These are phyloP conservation scores for Pythium monospermum DNA, from an alignment of 352 stramenopile genomes.

Conservation along the genomic window DNA sequence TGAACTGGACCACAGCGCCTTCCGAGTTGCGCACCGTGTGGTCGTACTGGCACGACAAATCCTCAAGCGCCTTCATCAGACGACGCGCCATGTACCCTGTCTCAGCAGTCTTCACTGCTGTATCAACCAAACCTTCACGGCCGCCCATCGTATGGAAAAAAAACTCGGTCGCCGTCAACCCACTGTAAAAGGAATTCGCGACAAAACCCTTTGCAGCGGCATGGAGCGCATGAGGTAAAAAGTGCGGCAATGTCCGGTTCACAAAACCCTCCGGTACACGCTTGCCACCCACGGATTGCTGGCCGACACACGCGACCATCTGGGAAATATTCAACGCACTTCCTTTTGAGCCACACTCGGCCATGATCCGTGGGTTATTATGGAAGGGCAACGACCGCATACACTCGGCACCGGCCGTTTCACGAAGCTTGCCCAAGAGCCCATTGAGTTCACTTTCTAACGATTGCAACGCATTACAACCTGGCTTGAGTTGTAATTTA, in stretches of 20 bases:
- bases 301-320: constrained; percentile 99
- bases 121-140: constrained; percentile 99
- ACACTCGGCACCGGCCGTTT: constrained; percentile 96
- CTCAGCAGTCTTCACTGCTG: constrained; percentile 99
- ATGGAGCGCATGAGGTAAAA: constrained; percentile 91
- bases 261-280: constrained; percentile 99
- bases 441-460: constrained; percentile 98
- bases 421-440: constrained; percentile 95
- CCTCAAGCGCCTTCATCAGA: constrained; percentile 98
- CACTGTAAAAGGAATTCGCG: constrained; percentile 98
- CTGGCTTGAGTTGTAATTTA: constrained; percentile 93
- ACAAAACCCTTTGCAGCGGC: constrained; percentile 99
- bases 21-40: constrained; percentile 87
- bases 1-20: constrained; percentile 96
- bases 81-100: constrained; percentile 99
- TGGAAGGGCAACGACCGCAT: constrained; percentile 97
- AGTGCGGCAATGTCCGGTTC: constrained; percentile 97
- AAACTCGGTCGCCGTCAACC: constrained; percentile 98
- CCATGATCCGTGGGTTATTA: constrained; percentile 98
- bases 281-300: constrained; percentile 98
- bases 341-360: constrained; percentile 98
- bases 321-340: constrained; percentile 99
- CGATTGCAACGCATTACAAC: constrained; percentile 96
- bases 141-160: constrained; percentile 99
- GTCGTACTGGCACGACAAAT: constrained; percentile 95